Percentiles rank a stretch among this genome's conserved stretches.
Evolutionary conservation across 768 basidiomycete species (phyloP).

Genomic region (Pisolithus microcarpus): DNA sequence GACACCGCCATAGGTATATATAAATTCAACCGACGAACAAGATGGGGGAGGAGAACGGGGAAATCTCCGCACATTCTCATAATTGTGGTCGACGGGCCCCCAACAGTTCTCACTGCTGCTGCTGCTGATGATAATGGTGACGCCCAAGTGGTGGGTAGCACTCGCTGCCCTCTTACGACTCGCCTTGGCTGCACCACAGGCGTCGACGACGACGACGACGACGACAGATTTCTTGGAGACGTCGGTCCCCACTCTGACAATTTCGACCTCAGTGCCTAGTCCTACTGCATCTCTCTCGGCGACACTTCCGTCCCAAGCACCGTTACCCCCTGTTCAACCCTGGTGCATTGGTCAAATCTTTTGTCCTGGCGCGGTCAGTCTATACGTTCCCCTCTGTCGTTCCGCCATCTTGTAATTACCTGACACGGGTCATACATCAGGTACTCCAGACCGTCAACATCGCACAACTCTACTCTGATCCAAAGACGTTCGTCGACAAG

Average conservation of each 20-base stretch:
- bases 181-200: conserved; percentile 13
- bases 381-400: background rate
- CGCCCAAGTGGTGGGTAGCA: conserved; percentile 4
- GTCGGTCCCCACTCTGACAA: conserved; percentile 30
- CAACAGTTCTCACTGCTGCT: no score
- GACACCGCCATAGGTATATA: no score
- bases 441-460: conserved; percentile 82
- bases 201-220: conserved; percentile 3
- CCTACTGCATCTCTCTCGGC: conserved; percentile 48
- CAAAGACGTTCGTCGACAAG: conserved; percentile 87
- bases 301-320: conserved; percentile 56
- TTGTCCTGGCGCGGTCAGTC: conserved; percentile 65
- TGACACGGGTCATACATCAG: conserved; percentile 29
- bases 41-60: no score
- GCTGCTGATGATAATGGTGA: conserved; percentile 24
- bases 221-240: conserved; percentile 5
- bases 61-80: no score
- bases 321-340: conserved; percentile 58
- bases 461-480: conserved; percentile 66
- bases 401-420: background rate
- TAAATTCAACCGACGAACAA: no score
- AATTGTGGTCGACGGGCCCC: no score
- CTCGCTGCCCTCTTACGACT: conserved; percentile 10
- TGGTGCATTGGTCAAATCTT: conserved; percentile 79
- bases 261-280: conserved; percentile 58